Percentiles rank a stretch among this genome's conserved stretches.
Conservation (phyloP, 2,329 filamentous ascomycete genomes). For the Ceratocystis lukuohia region DNA sequence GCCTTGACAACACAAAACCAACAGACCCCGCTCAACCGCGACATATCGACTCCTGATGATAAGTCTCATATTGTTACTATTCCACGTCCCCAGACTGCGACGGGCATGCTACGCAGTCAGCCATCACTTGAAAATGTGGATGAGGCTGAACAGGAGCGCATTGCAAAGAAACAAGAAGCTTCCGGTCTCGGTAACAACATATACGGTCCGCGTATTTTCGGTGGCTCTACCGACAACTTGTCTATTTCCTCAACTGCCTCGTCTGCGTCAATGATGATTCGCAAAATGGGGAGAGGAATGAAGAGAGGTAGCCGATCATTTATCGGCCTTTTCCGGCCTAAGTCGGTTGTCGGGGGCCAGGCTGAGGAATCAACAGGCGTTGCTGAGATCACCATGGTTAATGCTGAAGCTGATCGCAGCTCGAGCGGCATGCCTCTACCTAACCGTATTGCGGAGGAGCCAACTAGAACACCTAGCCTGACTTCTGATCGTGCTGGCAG, state of each 20-base stretch:
- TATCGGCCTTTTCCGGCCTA: slow-evolving; percentile 87
- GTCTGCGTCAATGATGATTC: slow-evolving; percentile 82
- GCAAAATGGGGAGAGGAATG: slow-evolving; percentile 98
- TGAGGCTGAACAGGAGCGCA: slow-evolving; percentile 80
- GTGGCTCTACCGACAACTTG: slow-evolving; percentile 85
- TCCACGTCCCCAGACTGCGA: slow-evolving; percentile 16
- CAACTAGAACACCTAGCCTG: slow-evolving; percentile 60
- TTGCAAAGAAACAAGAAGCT: slow-evolving; percentile 85
- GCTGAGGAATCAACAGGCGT: slow-evolving; percentile 41
- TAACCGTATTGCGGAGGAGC: slow-evolving; percentile 31
- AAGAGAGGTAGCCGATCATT: slow-evolving; percentile 86
- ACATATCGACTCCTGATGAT: slow-evolving; percentile 14
- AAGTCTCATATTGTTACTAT: slow-evolving; percentile 27
- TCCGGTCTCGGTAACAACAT: slow-evolving; percentile 85
- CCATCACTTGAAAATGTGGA: slow-evolving; percentile 50
- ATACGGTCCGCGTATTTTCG: slow-evolving; percentile 77
- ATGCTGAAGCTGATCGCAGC: slow-evolving; percentile 83
- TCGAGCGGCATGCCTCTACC: slow-evolving; percentile 34
- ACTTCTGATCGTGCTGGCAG: slow-evolving; percentile 40
- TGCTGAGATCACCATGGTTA: slow-evolving; percentile 88
- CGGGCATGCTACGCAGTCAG: slow-evolving; percentile 49
- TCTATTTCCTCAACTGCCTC: slow-evolving; percentile 84
- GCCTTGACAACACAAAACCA: slow-evolving; percentile 41
- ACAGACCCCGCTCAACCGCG: not conserved
- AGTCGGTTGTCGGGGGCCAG: slow-evolving; percentile 72